Percentiles rank a stretch among this genome's conserved stretches.
Conservation (phyloP, 192 early-diverging fungal genomes). For the Glomus cerebriforme region DNA sequence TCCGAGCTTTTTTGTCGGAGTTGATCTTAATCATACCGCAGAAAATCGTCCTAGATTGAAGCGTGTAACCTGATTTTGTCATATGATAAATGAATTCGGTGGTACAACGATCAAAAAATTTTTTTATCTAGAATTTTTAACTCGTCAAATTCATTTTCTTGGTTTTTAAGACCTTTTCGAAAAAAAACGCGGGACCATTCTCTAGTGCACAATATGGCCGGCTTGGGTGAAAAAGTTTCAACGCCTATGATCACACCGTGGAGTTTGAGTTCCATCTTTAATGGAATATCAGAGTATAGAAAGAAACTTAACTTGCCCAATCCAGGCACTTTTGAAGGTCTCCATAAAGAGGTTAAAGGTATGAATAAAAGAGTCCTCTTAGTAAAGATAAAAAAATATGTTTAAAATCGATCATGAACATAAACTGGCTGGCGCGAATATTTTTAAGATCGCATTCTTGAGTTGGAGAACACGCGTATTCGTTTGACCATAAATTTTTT, state of each 20-base stretch:
- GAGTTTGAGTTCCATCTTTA: slow-evolving; percentile 20
- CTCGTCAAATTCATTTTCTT: too few relatives aligned
- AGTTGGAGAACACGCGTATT: slow-evolving; percentile 2
- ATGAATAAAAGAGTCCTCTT: slow-evolving; percentile 26
- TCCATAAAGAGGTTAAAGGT: slow-evolving; percentile 84
- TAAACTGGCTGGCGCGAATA: background rate
- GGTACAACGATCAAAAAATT: too few relatives aligned
- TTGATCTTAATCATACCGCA: too few relatives aligned
- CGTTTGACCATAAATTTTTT: background rate
- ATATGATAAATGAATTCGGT: too few relatives aligned
- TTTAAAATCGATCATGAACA: background rate
- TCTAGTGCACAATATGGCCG: slow-evolving; percentile 15
- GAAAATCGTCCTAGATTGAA: too few relatives aligned
- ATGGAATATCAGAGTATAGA: slow-evolving; percentile 38
- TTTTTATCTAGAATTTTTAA: too few relatives aligned
- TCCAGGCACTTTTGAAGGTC: slow-evolving; percentile 80
- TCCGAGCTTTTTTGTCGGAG: too few relatives aligned
- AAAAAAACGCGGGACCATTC: slow-evolving; percentile 17
- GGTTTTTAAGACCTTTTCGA: background rate
- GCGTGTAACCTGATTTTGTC: too few relatives aligned
- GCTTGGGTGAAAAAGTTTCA: slow-evolving; percentile 26
- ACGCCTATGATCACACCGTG: background rate
- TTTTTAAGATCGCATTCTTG: background rate
- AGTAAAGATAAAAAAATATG: background rate
- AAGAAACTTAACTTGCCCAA: slow-evolving; percentile 63